phyloP scores from a whole-genome alignment of 805 yeast genomes.

The Lipomyces spencermartinsiae region DNA sequence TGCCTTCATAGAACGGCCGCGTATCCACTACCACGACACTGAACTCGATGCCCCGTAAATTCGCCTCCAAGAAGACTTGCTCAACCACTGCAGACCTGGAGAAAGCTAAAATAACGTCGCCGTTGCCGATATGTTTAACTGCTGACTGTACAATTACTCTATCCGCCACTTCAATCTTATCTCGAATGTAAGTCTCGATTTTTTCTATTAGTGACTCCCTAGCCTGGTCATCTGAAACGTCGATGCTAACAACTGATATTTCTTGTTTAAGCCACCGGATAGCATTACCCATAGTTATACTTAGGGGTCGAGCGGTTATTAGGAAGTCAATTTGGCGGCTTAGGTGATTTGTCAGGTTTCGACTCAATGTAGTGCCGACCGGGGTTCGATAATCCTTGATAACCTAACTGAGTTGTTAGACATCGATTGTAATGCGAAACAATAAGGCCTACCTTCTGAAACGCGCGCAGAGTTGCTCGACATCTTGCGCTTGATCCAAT shows the following conservation, averaged over 20 bases:
- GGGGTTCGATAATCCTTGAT: conserved; percentile 86
- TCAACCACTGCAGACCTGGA: conserved; percentile 87
- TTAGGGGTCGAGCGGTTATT: conserved; percentile 87
- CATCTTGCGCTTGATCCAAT: conserved; percentile 92
- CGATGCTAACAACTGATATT: conserved; percentile 81
- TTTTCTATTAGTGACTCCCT: conserved; percentile 65
- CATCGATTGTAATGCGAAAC: not conserved
- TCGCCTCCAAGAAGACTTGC: conserved; percentile 73
- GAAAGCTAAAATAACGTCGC: conserved; percentile 81
- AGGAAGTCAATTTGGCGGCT: conserved; percentile 92
- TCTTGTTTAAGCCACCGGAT: conserved; percentile 97
- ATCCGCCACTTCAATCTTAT: conserved; percentile 83
- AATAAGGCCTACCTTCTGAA: conserved; percentile 51
- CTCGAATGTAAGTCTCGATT: conserved; percentile 82
- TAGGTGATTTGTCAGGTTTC: conserved; percentile 86
- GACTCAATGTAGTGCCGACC: conserved; percentile 77
- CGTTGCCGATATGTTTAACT: conserved; percentile 72
- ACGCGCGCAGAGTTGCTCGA: conserved; percentile 81
- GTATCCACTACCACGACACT: conserved; percentile 89
- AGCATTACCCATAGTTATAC: conserved; percentile 96
- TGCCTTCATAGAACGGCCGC: conserved; percentile 93
- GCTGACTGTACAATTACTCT: conserved; percentile 83
- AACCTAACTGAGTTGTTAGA: conserved; percentile 51
- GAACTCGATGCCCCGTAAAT: conserved; percentile 66
- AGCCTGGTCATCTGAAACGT: conserved; percentile 68